Evolutionary conservation across 139 green algal genomes (phyloP), one percentile per base, ranked within the genome.

Genomic region (Chlorella vulgaris): DNA sequence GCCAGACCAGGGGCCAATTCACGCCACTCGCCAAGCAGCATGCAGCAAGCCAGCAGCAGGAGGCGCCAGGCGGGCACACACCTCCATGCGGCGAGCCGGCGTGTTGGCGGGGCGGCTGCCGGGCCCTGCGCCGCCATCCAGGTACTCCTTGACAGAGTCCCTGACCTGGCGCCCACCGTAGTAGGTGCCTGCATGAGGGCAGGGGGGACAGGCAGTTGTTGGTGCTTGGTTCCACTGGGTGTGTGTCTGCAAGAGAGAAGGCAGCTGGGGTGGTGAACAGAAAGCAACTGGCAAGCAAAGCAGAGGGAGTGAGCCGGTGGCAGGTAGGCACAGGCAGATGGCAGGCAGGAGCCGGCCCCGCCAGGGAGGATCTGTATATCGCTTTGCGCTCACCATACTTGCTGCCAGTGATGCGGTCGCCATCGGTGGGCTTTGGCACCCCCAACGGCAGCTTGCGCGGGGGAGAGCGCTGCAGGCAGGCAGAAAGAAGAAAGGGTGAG

Each of bases 91-190:
- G 47, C 60, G 63, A 4, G 65, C 24, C 4, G 76, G 7, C 10
- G 29, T 28, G 31, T 28, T 82, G 62, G 18, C 19, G 55, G 38
- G 10, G 47, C 43, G 65, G 2, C 3, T 39, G 3, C 21, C 38
- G n/a, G 38, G n/a, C 65, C 76, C 40, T 7, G 33, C 38, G 40
- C 82, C 68, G 2, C 22, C 40, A 28, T 76, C 43, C n/a, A 86
- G 43, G 31, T 69, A 74, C 43, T 85, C 28, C 69, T 82, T 87
- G 33, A 87, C 69, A 63, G 71, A 36, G 38, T 85, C 60, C 42
- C 38, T 61, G 22, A 85, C 69, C 36, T 81, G 43, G 19, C 61
- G 43, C n/a, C 83, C 83, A 18, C 83, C 83, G 40, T 84, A 87
- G 70, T 87, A 87, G 24, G 42, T 81, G 47, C 83, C 83, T 83